Conservation (phyloP, 176 grass and related monocot species). For the Hyparrhenia diplandra region DNA sequence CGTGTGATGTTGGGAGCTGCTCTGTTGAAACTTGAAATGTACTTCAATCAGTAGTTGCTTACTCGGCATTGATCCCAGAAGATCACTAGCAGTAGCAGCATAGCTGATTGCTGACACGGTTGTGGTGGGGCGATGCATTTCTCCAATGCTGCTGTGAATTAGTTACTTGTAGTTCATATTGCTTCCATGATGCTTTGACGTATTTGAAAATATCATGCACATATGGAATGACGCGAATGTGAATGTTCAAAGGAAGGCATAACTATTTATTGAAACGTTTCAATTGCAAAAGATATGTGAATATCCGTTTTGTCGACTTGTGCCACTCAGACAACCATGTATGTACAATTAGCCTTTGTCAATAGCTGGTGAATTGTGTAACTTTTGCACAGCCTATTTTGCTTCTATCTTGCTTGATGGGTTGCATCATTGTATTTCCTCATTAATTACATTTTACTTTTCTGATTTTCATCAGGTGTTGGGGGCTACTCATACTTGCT, state of each 20-base stretch:
- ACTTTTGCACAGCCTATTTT: not conserved
- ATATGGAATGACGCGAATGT: not conserved
- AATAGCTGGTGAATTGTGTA: not conserved
- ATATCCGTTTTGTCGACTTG: not conserved
- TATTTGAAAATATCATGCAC: not conserved
- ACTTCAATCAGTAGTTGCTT: not conserved
- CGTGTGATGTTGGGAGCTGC: not conserved
- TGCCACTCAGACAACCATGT: not conserved
- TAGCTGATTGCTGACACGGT: not conserved
- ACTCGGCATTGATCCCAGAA: not conserved
- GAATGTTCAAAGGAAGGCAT: not conserved
- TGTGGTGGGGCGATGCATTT: not conserved
- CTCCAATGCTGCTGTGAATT: not conserved
- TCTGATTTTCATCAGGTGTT: constrained; percentile 55
- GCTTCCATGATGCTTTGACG: not conserved
- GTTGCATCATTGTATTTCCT: not conserved
- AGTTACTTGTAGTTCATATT: not conserved
- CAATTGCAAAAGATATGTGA: not conserved
- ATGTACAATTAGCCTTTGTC: not conserved
- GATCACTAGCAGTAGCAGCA: not conserved
- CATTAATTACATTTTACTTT: not conserved
- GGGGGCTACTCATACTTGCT: constrained; percentile 97
- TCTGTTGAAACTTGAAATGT: not conserved
- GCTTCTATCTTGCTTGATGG: not conserved
- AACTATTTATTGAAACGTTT: not conserved